Evolutionary conservation across 2,329 filamentous ascomycete genomes (phyloP), one percentile per base, ranked within the genome.

Genomic region (Rosellinia necatrix): DNA sequence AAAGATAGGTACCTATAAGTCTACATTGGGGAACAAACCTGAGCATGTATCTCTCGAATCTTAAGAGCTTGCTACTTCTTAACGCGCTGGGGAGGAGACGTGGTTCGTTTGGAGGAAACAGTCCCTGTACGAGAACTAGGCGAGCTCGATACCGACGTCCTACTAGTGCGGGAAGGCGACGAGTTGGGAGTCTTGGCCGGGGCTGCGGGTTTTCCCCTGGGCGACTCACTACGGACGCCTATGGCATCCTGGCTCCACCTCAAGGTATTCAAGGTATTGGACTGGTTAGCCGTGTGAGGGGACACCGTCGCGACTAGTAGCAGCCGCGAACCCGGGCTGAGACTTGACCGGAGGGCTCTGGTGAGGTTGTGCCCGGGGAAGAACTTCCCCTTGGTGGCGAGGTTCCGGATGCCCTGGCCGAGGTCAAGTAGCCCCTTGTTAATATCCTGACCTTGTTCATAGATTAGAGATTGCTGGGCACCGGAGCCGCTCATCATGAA

Each of bases 301-400:
- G 89, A 93, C 53, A 96, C 88, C 90, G 97, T 97, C 70, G 97
- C 90, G 72, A 97, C 96, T 92, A 97, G 97, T 65, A 97, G 86
- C 0, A 93, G 96, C 76, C 97, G 96, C 61, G 88, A 92, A 74
- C 96, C 97, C 3, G 92, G 91, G 3, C 91, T 90, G 10, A 99
- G 79, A 4, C 90, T 96, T 70, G 93, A 94, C 82, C 96, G 92
- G 35, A 99, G 81, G 44, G 96, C 83, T 68, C 96, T 94, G 6
- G 92, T 97, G 61, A 97, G 81, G 83, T 96, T 96, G 62, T 91
- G 97, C 54, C 92, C 82, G 75, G 96, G 97, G 0, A 92, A 90
- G 41, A 97, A 84, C 69, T 96, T 92, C 1, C 88, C 90, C 27
- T 90, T 89, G 56, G 86, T 84, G 9, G 91, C 92, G 19, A 97